A percentile compares a stretch with the other conserved stretches of the same genome.
phyloP scores from a whole-genome alignment of 129 eudicot genomes.

The Heracleum sosnowskyi region DNA sequence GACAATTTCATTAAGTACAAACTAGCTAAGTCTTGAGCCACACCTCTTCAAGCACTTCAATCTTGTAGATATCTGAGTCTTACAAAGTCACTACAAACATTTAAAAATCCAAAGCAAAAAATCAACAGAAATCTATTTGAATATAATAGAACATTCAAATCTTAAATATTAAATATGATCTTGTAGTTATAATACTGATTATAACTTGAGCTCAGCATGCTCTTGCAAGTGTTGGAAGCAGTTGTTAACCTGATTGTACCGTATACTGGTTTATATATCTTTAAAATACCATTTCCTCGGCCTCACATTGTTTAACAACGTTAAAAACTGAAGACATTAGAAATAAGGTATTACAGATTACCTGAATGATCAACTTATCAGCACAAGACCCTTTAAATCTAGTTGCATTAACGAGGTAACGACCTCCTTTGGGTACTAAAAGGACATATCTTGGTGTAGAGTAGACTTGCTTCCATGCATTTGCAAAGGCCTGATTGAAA shows the following conservation, averaged over 20 bases:
- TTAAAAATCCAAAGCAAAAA: too few species aligned
- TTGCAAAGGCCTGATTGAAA: constrained; percentile 56
- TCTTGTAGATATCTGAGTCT: too few species aligned
- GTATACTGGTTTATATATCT: not conserved
- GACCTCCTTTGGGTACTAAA: constrained; percentile 74
- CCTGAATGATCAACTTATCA: constrained; percentile 69
- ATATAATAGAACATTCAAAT: too few species aligned
- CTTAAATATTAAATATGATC: too few species aligned
- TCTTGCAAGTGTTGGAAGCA: not conserved
- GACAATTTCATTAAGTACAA: too few species aligned
- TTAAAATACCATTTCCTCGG: not conserved
- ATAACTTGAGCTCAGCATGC: not conserved
- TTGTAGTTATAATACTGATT: not conserved
- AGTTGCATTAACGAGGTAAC: constrained; percentile 85
- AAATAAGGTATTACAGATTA: constrained; percentile 13
- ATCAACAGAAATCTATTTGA: too few species aligned
- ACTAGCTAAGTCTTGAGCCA: too few species aligned
- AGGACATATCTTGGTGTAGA: constrained; percentile 59
- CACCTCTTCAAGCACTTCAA: too few species aligned
- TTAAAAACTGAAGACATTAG: too few species aligned
- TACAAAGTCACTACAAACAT: too few species aligned
- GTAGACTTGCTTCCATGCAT: constrained; percentile 90
- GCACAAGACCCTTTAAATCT: constrained; percentile 85
- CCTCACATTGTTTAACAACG: not conserved
- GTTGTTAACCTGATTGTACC: not conserved